Conservation (phyloP, 176 grass and related monocot genomes). For the Melocanna baccifera region DNA sequence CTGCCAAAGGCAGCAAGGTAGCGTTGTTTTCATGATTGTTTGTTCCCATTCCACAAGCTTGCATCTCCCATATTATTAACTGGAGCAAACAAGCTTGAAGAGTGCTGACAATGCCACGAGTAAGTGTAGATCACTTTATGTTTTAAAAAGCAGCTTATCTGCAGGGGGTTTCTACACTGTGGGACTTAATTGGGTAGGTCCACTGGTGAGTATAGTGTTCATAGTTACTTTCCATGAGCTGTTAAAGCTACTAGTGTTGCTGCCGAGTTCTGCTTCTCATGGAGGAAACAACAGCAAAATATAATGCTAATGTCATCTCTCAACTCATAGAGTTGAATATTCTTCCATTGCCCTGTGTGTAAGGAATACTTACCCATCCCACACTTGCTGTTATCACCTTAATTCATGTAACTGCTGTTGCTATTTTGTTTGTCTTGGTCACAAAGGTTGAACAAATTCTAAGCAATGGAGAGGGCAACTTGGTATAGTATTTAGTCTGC, state of each 20-base stretch:
- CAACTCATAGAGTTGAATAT: conserved; percentile 17
- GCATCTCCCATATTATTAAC: neutral
- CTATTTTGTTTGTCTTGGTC: conserved; percentile 24
- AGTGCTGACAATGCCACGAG: conserved; percentile 14
- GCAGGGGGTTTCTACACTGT: conserved; percentile 19
- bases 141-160: conserved; percentile 36
- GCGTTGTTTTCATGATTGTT: conserved; percentile 14
- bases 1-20: conserved; percentile 23
- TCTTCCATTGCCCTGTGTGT: conserved; percentile 7
- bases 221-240: conserved; percentile 13
- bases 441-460: conserved; percentile 36
- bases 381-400: conserved; percentile 15
- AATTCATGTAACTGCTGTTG: conserved; percentile 27
- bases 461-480: conserved; percentile 11
- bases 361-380: conserved; percentile 19
- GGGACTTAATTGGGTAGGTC: conserved; percentile 31
- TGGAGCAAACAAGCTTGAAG: conserved; percentile 20
- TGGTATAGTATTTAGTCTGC: conserved; percentile 34
- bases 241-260: conserved; percentile 13
- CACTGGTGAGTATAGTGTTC: conserved; percentile 34
- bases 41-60: neutral
- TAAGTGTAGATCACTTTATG: neutral
- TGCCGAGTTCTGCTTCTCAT: conserved; percentile 16
- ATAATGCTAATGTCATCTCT: conserved; percentile 3
- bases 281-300: conserved; percentile 17